Evolutionary conservation across 768 basidiomycete species (phyloP), one percentile per base, ranked within the genome.

Genomic region (Coprinopsis cinerea): DNA sequence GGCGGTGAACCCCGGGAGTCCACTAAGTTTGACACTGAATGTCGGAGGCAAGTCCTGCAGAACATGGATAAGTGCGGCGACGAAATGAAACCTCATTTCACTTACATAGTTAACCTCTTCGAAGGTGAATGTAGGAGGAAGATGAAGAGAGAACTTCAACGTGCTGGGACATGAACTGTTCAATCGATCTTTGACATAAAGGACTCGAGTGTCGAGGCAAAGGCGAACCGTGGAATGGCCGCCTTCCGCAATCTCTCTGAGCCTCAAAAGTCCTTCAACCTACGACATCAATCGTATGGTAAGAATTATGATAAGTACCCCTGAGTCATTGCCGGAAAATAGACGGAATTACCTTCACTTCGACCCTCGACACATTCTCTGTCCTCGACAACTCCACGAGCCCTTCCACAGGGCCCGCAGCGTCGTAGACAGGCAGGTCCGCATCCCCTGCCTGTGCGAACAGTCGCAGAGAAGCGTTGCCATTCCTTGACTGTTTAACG

Each of bases 21-120:
- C 86, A 11, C 77, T 75, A 15, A 89, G 67, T 54, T 82, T 83
- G 14, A 83, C 79, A 49, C 79, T 71, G 53, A 80, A 83, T 11
- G 79, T 85, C 0, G 87, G 88, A 18, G 87, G 87, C 20, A 90
- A 69, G 37, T n/a, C n/a, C n/a, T n/a, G n/a, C n/a, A n/a, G n/a
- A n/a, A n/a, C n/a, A n/a, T n/a, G n/a, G n/a, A n/a, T n/a, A n/a
- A n/a, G n/a, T n/a, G n/a, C n/a, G n/a, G n/a, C n/a, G n/a, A n/a
- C n/a, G n/a, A n/a, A n/a, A n/a, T n/a, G n/a, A n/a, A n/a, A n/a
- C n/a, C n/a, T n/a, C n/a, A n/a, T 14, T 54, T 41, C 43, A 71
- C 79, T 57, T 53, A 88, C 86, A 68, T 83, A 86, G 4, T 68
- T 76, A 44, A 71, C 73, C 20, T 70, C 75, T 24, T 79, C 76